Conservation (phyloP, 495 filamentous ascomycete genomes). For the Neurospora africana region DNA sequence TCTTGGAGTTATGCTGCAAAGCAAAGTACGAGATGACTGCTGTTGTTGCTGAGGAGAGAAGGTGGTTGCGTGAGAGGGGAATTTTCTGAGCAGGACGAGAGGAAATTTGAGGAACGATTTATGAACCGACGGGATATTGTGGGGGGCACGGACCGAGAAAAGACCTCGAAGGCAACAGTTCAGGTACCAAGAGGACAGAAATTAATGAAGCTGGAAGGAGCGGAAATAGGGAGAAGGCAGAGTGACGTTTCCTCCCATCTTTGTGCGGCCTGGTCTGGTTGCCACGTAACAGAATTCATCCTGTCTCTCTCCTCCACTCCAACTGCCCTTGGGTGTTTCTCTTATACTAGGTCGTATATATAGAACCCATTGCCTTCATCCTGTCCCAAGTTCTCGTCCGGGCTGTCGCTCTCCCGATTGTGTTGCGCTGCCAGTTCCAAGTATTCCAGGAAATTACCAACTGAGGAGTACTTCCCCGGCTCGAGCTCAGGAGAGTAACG, state of each 20-base stretch:
- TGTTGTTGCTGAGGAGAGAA: neutral
- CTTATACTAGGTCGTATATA: neutral
- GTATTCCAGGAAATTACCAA: neutral
- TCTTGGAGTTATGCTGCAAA: neutral
- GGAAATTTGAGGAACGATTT: neutral
- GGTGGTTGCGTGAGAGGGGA: neutral
- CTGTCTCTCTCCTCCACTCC: neutral
- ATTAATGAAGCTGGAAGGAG: neutral
- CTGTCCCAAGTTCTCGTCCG: neutral
- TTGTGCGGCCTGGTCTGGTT: neutral
- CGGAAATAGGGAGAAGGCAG: neutral
- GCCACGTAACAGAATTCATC: neutral
- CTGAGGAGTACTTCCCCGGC: neutral
- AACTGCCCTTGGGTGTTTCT: neutral
- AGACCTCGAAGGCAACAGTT: neutral
- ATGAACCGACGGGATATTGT: neutral
- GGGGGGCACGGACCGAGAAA: neutral
- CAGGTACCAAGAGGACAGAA: neutral
- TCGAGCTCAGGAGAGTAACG: neutral
- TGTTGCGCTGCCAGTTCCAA: neutral
- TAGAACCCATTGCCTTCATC: neutral
- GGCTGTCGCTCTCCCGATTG: neutral
- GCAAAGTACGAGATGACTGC: neutral
- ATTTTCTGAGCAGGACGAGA: neutral
- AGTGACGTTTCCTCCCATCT: neutral